Evolutionary conservation across 768 basidiomycete genomes (phyloP).

Genomic region (Xerocomus spinulosus): DNA sequence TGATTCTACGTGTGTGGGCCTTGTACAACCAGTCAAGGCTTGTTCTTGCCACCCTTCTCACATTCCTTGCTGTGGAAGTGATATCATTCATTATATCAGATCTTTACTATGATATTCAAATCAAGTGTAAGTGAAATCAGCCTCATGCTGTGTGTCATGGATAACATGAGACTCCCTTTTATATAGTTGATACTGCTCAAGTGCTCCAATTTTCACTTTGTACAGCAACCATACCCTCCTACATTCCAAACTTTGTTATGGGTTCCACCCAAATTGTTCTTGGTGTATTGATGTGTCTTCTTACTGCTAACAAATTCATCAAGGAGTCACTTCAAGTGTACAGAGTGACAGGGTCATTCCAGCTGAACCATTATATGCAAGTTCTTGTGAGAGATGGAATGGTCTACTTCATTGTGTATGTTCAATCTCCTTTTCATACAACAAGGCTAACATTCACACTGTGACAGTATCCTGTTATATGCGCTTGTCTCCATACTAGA

Average conservation of each 20-base stretch:
- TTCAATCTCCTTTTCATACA: background rate
- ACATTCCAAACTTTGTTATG: background rate
- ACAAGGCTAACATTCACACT: background rate
- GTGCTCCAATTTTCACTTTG: background rate
- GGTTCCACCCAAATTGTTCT: background rate
- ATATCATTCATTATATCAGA: background rate
- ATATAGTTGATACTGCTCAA: background rate
- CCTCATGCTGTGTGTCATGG: background rate
- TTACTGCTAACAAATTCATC: background rate
- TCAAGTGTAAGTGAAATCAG: background rate
- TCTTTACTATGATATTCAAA: too few species aligned
- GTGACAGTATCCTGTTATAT: background rate
- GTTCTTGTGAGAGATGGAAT: background rate
- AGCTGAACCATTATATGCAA: background rate
- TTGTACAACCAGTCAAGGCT: background rate
- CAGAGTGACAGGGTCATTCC: background rate
- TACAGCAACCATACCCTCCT: background rate
- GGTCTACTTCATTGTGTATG: background rate
- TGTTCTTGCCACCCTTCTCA: background rate
- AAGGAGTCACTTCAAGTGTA: background rate
- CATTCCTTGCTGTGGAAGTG: background rate
- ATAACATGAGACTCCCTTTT: background rate
- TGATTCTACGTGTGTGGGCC: slow-evolving; percentile 1
- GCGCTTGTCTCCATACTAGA: background rate
- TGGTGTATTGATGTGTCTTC: background rate